Evolutionary conservation across 768 basidiomycete genomes (phyloP).

Genomic region (Russula ochroleuca): DNA sequence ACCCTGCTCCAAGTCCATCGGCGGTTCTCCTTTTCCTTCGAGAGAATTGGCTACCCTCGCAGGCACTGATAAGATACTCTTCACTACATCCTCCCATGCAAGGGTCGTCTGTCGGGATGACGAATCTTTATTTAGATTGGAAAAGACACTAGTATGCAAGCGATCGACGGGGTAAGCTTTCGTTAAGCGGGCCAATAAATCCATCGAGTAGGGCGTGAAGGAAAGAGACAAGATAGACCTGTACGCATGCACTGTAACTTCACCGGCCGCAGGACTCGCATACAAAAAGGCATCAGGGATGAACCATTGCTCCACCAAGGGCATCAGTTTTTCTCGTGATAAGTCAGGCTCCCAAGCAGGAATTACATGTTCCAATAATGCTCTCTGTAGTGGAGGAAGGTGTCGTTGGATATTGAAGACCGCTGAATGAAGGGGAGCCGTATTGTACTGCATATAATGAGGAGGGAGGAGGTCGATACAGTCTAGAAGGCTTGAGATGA

Average conservation of each 20-base stretch:
- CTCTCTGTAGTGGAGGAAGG: conserved; percentile 58
- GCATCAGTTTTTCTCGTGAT: conserved; percentile 42
- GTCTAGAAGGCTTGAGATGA: conserved; percentile 58
- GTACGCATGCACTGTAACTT: conserved; percentile 58
- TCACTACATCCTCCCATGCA: conserved; percentile 75
- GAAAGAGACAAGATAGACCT: conserved; percentile 54
- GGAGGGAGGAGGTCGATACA: conserved; percentile 56
- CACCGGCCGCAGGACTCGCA: conserved; percentile 46
- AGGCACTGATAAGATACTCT: conserved; percentile 60
- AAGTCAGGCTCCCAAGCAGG: conserved; percentile 66
- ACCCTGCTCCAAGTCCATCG: conserved; percentile 50
- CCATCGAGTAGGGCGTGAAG: conserved; percentile 47
- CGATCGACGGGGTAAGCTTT: conserved; percentile 65
- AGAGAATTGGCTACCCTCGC: conserved; percentile 74
- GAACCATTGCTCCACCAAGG: conserved; percentile 65
- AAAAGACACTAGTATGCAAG: conserved; percentile 52
- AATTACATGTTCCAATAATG: conserved; percentile 56
- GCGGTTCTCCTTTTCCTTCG: conserved; percentile 41
- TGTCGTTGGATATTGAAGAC: conserved; percentile 36
- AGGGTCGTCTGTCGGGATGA: conserved; percentile 33
- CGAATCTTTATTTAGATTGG: conserved; percentile 24
- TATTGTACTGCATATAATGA: conserved; percentile 45
- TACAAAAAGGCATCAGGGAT: conserved; percentile 60
- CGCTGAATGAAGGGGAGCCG: conserved; percentile 36
- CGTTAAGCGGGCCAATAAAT: conserved; percentile 51